Base-by-base conservation (phyloP, 2,329 filamentous ascomycete species). In the Trichoderma koningiopsis region DNA sequence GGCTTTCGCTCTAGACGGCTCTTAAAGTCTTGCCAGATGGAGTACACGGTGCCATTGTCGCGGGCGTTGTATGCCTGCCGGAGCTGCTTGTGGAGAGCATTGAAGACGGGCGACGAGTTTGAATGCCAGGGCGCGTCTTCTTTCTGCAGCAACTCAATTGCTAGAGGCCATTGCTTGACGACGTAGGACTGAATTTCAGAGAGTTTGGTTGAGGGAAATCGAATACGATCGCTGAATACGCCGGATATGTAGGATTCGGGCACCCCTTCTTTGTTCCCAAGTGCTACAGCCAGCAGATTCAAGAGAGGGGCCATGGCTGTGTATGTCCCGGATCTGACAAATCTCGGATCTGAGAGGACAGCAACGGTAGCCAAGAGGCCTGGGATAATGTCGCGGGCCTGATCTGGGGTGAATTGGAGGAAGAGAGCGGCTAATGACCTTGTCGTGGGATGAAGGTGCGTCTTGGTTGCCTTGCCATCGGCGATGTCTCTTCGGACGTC, bases 11-110 rank as follows among this genome's bases (percentile, higher is more conserved):
- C 72, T 24, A 80, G 49, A 10, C 71, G 70, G 5, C 70, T 53
- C 40, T 72, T 74, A 57, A 83, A 71, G 22, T 78, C 75, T 37
- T 77, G 60, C 81, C 81, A 82, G 56, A 81, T 72, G 29, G 74
- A 72, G 10, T 73, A 70, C 43, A 79, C 69, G 22, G 75, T 78
- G 8, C 72, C 75, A 5, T 59, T 71, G 57, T 81, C 77, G 52
- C 77, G 76, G 2, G 74, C 60, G 13, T 62, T 70, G 53, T 80
- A 77, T 5, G 79, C 78, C 10, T 56, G 40, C 29, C 74, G 76
- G 8, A 80, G 70, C 68, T 79, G 75, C 62, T 69, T 73, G 71
- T 79, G 75, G 29, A 78, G 74, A 5, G 56, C 68, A 4, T 68
- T 49, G n/a, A 75, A 63, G 24, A 35, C 65, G 24, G 67, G 53